phyloP scores from a whole-genome alignment of 2,329 filamentous ascomycete genomes.

The Calonectria hongkongensis region DNA sequence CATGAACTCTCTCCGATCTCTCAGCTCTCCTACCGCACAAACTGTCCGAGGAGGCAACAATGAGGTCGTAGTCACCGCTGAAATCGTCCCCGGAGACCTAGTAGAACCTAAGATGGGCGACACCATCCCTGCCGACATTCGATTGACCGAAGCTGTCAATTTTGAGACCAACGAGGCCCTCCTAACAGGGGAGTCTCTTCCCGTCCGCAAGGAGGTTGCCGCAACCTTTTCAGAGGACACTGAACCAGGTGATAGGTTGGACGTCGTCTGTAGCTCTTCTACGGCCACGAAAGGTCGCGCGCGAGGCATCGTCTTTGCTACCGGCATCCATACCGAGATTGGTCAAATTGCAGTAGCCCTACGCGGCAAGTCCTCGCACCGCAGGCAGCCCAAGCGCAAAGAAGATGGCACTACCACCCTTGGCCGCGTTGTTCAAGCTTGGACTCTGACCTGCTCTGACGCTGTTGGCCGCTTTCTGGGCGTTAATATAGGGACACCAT shows the following conservation, averaged over 20 bases:
- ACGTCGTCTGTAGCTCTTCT: slow-evolving; percentile 78
- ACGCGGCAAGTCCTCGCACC: slow-evolving; percentile 59
- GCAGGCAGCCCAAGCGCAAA: slow-evolving; percentile 63
- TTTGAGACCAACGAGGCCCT: slow-evolving; percentile 80
- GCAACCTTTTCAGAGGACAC: slow-evolving; percentile 64
- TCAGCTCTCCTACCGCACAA: slow-evolving; percentile 66
- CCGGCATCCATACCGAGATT: slow-evolving; percentile 77
- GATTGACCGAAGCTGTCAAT: slow-evolving; percentile 75
- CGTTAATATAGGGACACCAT: slow-evolving; percentile 80
- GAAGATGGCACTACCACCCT: slow-evolving; percentile 63
- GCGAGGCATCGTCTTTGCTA: slow-evolving; percentile 76
- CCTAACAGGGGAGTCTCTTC: slow-evolving; percentile 78
- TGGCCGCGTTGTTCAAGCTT: slow-evolving; percentile 60
- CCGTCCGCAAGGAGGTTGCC: slow-evolving; percentile 72
- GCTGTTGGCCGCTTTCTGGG: slow-evolving; percentile 79
- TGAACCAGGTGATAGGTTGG: slow-evolving; percentile 73
- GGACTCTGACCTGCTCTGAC: slow-evolving; percentile 67
- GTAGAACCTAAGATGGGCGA: slow-evolving; percentile 73
- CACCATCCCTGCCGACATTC: slow-evolving; percentile 76
- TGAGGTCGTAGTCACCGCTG: slow-evolving; percentile 61
- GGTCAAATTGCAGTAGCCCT: slow-evolving; percentile 74
- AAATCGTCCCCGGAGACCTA: slow-evolving; percentile 75
- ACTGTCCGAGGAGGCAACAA: slow-evolving; percentile 65
- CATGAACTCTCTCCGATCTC: slow-evolving; percentile 67
- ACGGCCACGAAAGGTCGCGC: slow-evolving; percentile 78